A percentile compares a stretch with the other conserved stretches of the same genome.
Conservation (phyloP, 805 yeast species). For the Myxozyma lipomycoides region DNA sequence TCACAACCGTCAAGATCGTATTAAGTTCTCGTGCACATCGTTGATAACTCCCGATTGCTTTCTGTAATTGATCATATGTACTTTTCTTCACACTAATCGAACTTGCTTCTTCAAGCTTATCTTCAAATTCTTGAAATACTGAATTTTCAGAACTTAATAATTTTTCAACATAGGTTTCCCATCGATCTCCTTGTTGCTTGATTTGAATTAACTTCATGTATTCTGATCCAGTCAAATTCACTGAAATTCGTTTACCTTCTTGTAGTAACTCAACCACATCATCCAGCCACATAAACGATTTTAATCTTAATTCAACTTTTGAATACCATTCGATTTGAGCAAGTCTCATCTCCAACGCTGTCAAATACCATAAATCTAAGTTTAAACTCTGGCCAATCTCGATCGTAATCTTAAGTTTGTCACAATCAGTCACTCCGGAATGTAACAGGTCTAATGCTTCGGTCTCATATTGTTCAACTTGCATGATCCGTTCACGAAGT, state of each 20-base stretch:
- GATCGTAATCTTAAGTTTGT: slow-evolving; percentile 52
- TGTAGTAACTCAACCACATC: slow-evolving; percentile 31
- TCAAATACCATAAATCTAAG: slow-evolving; percentile 49
- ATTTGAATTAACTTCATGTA: slow-evolving; percentile 15
- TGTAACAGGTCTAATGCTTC: slow-evolving; percentile 44
- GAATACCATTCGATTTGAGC: slow-evolving; percentile 43
- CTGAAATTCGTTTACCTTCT: slow-evolving; percentile 33
- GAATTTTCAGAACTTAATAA: slow-evolving; percentile 14
- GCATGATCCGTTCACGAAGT: slow-evolving; percentile 50
- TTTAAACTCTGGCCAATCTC: slow-evolving; percentile 60
- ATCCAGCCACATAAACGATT: slow-evolving; percentile 29
- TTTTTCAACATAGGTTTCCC: slow-evolving; percentile 30
- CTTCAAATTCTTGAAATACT: slow-evolving; percentile 4
- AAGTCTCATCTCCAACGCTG: slow-evolving; percentile 41
- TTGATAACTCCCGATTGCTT: slow-evolving; percentile 12
- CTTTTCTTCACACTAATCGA: slow-evolving; percentile 26
- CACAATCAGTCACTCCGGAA: slow-evolving; percentile 36
- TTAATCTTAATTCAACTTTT: slow-evolving; percentile 28
- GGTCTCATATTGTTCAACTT: slow-evolving; percentile 50
- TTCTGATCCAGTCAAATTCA: slow-evolving; percentile 25
- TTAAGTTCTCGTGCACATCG: neutral
- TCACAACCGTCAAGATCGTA: neutral
- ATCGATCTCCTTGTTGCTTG: slow-evolving; percentile 29
- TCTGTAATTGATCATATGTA: slow-evolving; percentile 26
- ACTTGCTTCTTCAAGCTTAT: slow-evolving; percentile 29